Evolutionary conservation across 2,329 filamentous ascomycete genomes (phyloP), one percentile per base, ranked within the genome.

Genomic region (Pseudogymnoascus sp.): DNA sequence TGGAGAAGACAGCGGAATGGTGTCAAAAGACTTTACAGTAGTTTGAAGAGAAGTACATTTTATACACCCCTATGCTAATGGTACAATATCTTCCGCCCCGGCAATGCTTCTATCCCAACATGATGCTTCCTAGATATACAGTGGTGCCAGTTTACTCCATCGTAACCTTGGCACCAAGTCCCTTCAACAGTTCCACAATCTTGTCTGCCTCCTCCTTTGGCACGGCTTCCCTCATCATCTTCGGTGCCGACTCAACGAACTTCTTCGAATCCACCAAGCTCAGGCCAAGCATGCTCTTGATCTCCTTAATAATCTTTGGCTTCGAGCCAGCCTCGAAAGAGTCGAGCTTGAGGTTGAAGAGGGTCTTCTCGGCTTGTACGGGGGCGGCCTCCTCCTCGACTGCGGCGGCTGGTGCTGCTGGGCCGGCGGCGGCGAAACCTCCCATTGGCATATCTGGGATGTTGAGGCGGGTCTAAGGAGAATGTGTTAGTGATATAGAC

Each of bases 221-320:
- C 70, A 99, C 92, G 61, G 90, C 92, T 80, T 99, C 94, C 87
- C 97, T 97, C 91, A 99, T 90, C 77, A 91, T 81, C 88, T 99
- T 99, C 68, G 94, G 94, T 70, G 90, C 92, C 74, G 90, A 91
- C 84, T 99, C 94, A 69, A 99, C 94, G 73, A 99, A 99, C 83
- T 99, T 99, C 89, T 99, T 99, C 80, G 91, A 96, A 79, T 99
- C 94, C 70, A 99, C 95, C 80, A 99, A 84, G 76, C 90, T 95
- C 74, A 99, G 79, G 47, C 94, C 94, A 65, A 99, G 82, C 85
- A 99, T 83, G 73, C 86, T 87, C 87, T 99, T 99, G 81, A 99
- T 84, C 82, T 99, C 94, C 85, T 99, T 99, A 84, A 99, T 99
- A 72, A 99, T 82, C 89, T 99, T 99, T 72, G 95, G 92, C 83